phyloP scores from a whole-genome alignment of 345 rosid species.

The Kernera saxatilis region DNA sequence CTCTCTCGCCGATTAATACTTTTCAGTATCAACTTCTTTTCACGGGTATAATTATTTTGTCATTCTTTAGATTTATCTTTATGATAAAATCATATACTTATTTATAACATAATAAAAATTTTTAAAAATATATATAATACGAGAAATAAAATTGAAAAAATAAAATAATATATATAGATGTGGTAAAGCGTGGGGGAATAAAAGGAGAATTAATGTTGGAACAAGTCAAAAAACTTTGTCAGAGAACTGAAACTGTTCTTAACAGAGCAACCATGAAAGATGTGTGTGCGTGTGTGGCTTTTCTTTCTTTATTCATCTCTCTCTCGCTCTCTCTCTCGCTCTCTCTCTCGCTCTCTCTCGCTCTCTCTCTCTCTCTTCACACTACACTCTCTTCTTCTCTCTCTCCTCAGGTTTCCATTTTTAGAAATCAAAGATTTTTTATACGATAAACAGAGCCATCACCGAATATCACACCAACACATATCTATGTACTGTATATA shows the following conservation, averaged over 20 bases:
- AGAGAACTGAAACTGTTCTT: slow-evolving; percentile 25
- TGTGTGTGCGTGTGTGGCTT: slow-evolving; percentile 19
- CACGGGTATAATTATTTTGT: no score
- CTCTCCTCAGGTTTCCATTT: slow-evolving; percentile 15
- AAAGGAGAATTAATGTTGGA: slow-evolving; percentile 8
- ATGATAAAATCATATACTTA: no score
- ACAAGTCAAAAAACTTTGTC: slow-evolving; percentile 23
- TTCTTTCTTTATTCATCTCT: neutral
- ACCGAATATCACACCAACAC: neutral
- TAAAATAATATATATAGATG: neutral
- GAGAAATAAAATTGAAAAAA: neutral
- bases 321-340: neutral
- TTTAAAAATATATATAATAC: neutral
- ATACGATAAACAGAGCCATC: neutral
- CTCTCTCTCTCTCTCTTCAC: neutral
- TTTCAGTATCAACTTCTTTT: no score
- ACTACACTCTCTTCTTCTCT: neutral
- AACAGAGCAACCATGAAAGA: slow-evolving; percentile 26
- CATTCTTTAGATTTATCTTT: no score
- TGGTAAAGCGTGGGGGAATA: slow-evolving; percentile 22
- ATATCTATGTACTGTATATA: neutral
- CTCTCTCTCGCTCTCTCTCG: neutral
- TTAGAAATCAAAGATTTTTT: neutral
- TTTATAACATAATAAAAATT: no score
- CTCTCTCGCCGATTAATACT: no score